These are phyloP conservation scores for Bisporella sp. DNA, from an alignment of 2,329 filamentous ascomycete genomes.

Conservation along the genomic window DNA sequence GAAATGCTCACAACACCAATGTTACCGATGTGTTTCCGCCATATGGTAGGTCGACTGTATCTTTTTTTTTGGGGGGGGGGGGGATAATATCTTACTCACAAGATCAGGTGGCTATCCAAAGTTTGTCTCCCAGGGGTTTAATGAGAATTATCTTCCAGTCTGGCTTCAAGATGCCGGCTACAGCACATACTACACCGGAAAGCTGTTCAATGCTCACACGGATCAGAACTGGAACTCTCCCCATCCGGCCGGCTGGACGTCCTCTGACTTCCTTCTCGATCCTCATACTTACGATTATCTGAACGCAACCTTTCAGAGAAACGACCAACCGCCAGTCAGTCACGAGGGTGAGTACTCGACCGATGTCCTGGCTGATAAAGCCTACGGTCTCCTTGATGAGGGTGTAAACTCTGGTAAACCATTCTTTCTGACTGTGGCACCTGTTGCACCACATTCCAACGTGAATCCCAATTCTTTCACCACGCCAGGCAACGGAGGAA, in stretches of 20 bases:
- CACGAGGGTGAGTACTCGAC: constrained; percentile 40
- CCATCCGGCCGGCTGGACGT: constrained; percentile 50
- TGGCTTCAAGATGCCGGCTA: constrained; percentile 67
- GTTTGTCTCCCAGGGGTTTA: constrained; percentile 56
- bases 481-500: neutral
- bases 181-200: constrained; percentile 67
- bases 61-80: too few relatives aligned
- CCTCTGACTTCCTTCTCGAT: constrained; percentile 53
- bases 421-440: constrained; percentile 62
- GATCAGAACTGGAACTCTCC: constrained; percentile 55
- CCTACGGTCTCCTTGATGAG: constrained; percentile 53
- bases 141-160: constrained; percentile 60
- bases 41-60: constrained; percentile 34
- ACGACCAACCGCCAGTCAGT: constrained; percentile 47
- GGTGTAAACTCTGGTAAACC: constrained; percentile 47
- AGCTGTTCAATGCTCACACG: constrained; percentile 59
- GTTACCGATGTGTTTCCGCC: constrained; percentile 43
- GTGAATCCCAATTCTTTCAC: constrained; percentile 9
- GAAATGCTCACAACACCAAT: constrained; percentile 57
- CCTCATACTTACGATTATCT: constrained; percentile 63
- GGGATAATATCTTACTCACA: constrained; percentile 4
- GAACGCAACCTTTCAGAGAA: constrained; percentile 57
- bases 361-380: constrained; percentile 54
- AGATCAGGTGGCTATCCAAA: constrained; percentile 52
- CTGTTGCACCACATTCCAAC: constrained; percentile 60